Base-by-base conservation (phyloP, 768 basidiomycete genomes). In the Galerina marginata region DNA sequence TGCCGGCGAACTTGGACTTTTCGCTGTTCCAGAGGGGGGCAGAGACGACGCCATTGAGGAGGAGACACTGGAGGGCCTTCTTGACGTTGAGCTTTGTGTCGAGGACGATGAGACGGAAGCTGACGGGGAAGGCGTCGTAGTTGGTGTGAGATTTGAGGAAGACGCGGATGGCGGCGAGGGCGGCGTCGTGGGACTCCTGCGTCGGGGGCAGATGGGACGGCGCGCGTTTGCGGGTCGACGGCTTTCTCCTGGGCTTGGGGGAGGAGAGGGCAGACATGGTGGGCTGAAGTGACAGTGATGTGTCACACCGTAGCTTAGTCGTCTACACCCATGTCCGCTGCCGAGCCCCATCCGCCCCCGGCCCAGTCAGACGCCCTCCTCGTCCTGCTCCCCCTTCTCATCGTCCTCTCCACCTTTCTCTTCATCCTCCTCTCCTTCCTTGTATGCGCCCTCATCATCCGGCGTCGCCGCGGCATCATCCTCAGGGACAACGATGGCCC, bases 11-110 rank as follows among this genome's bases (percentile, higher is more conserved):
- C 43, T 82, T 86, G 4, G 93, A 96, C 61, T 86, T 87, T 64
- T 95, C 92, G 74, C 95, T 96, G 79, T 98, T 96, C 94, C 96
- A 99, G 25, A 99, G 81, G 11, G 97, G 96, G 0, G 97, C 97
- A 5, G 97, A 99, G 20, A 99, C 96, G 60, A 99, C 96, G 62
- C 95, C 90, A 73, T 97, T 97, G 62, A 87, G 81, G 6, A 93
- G 81, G 9, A 95, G 84, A 68, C 91, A 96, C 72, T 95, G 86
- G 36, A 99, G 76, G 11, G 96, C 95, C 73, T 96, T 95, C 79
- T 96, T 96, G 54, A 99, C 96, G 70, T 92, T 95, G 68, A 99
- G 85, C 74, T 94, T 92, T 47, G 92, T 95, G 76, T 99, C 97
- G 57, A 99, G 86, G 25, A 99, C 95, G 72, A 99, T 98, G 69